Conservation (phyloP, 2,329 filamentous ascomycete species). For the Hypoxylon sp. region DNA sequence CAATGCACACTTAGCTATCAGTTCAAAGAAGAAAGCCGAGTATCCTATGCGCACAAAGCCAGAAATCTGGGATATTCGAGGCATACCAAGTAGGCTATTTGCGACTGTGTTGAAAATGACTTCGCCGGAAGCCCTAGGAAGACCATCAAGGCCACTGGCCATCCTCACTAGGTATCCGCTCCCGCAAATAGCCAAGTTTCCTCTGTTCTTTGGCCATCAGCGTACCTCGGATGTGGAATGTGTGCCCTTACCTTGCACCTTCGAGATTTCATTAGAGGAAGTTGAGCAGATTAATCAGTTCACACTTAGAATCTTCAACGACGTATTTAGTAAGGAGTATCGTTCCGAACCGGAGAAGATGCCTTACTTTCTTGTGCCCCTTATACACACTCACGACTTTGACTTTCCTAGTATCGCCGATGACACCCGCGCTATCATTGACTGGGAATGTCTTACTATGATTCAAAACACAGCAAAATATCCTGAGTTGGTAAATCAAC, state of each 20-base stretch:
- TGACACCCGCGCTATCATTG: slow-evolving; percentile 61
- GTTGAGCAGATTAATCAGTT: slow-evolving; percentile 76
- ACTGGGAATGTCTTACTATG: slow-evolving; percentile 71
- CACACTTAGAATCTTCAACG: slow-evolving; percentile 82
- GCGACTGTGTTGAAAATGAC: slow-evolving; percentile 73
- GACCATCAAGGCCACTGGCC: slow-evolving; percentile 74
- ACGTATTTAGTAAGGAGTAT: slow-evolving; percentile 92
- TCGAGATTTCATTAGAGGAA: slow-evolving; percentile 62
- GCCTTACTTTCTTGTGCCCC: slow-evolving; percentile 87
- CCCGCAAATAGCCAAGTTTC: slow-evolving; percentile 76
- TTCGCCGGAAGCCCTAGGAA: slow-evolving; percentile 69
- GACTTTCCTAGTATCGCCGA: slow-evolving; percentile 37
- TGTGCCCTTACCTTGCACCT: slow-evolving; percentile 58
- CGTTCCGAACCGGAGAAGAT: slow-evolving; percentile 74
- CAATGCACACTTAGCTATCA: slow-evolving; percentile 89
- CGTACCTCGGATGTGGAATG: slow-evolving; percentile 71
- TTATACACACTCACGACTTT: slow-evolving; percentile 51
- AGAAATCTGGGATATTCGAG: slow-evolving; percentile 73
- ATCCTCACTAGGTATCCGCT: slow-evolving; percentile 78
- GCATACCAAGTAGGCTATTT: slow-evolving; percentile 69
- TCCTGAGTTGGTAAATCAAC: slow-evolving; percentile 60
- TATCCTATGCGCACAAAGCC: slow-evolving; percentile 89
- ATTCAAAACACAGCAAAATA: slow-evolving; percentile 55
- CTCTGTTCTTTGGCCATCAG: slow-evolving; percentile 79
- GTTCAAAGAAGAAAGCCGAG: slow-evolving; percentile 78